phyloP scores from a whole-genome alignment of 768 basidiomycete genomes.

The Psilocybe azurescens region DNA sequence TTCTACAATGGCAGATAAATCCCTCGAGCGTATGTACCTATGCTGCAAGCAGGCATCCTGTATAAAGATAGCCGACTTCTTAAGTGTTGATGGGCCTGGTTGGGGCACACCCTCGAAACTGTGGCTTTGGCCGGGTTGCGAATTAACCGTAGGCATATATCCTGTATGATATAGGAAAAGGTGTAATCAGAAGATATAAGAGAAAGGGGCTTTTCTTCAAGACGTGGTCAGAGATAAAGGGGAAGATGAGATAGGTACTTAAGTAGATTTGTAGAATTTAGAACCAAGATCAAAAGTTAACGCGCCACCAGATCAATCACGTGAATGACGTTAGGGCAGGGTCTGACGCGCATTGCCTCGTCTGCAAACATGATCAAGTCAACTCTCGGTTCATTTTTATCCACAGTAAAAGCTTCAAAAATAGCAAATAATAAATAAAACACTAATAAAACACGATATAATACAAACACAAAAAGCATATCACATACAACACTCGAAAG shows the following conservation, averaged over 20 bases:
- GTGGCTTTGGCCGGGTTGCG: neutral
- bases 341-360: neutral
- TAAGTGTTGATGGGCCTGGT: neutral
- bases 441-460: too few relatives aligned
- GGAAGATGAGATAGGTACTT: neutral
- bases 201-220: neutral
- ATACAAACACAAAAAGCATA: too few relatives aligned
- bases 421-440: too few relatives aligned
- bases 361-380: too few relatives aligned
- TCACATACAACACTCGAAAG: too few relatives aligned
- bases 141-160: neutral
- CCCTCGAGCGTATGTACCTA: slow-evolving; percentile 77
- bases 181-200: too few relatives aligned
- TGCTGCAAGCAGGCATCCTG: slow-evolving; percentile 80
- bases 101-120: neutral
- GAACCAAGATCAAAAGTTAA: neutral
- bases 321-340: slow-evolving; percentile 7
- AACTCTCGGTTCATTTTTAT: too few relatives aligned
- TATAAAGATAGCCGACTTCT: slow-evolving; percentile 46
- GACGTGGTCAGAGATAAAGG: neutral
- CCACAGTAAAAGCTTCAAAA: too few relatives aligned
- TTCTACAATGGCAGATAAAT: slow-evolving; percentile 83
- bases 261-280: neutral
- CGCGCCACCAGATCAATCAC: neutral
- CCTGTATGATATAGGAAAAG: neutral